Base-by-base conservation (phyloP, 306 rosid species). In the Ziziphus jujuba region DNA sequence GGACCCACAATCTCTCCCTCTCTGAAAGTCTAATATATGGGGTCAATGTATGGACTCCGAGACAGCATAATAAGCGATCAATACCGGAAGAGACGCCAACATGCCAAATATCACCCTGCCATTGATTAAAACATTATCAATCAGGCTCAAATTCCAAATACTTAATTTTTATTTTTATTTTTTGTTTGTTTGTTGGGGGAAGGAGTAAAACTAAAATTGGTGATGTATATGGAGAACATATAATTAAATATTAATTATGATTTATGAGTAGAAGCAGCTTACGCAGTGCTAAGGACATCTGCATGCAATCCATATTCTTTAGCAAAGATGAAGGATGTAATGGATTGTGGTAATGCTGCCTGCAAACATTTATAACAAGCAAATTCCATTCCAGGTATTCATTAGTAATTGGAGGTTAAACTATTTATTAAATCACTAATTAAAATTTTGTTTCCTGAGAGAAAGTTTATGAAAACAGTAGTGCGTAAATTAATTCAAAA, bases 321-420 rank as follows among this genome's bases (percentile, higher is more conserved):
- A 16, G 97, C 99, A 51, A 28, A 90, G 31, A 93, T 90, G 84
- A 90, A 93, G 25, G 99, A 93, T 7, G 97, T 93, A 56, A 93
- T 90, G 28, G 99, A 93, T 10, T 93, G 99, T 47, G 99, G 99
- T 12, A 93, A 40, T 40, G 99, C 99, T 49, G 99, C 87, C 99
- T 92, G 84, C 85, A 73, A 15, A 28, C 20, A 40, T 8, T 10
- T 8, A 8, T 40, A 40, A 40, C 45, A 40, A 10, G 12, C 45
- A 40, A 8, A 40, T 40, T 40, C 10, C 10, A 8, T 40, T 8
- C 12, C 45, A 36, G 45, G 9, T 28, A 28, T 28, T 28, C 4
- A 28, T 28, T 28, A 28, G 33, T 4, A 28, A 28, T 28, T 28
- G 33, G 33, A 28, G 33, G 33, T 28, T 28, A 28, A 4, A 1